phyloP scores from a whole-genome alignment of 306 rosid species.

The Vachellia pachyceras region DNA sequence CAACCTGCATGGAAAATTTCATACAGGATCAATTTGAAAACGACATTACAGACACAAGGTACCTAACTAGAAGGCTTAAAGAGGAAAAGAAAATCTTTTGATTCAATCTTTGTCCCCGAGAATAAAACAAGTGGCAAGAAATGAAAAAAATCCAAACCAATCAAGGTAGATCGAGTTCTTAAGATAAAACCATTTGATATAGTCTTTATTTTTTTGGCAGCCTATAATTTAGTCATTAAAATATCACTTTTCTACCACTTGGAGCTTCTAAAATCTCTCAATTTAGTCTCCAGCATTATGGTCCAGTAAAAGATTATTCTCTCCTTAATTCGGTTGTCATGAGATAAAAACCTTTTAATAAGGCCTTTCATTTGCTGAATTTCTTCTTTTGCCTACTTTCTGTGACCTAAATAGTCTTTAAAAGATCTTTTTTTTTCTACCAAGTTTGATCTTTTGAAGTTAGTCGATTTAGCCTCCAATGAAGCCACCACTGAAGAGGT shows the following conservation, averaged over 20 bases:
- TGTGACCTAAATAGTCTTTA: background rate
- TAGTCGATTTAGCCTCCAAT: background rate
- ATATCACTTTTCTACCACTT: background rate
- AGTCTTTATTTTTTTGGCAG: background rate
- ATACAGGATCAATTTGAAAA: background rate
- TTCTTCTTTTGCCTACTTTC: background rate
- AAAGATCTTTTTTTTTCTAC: background rate
- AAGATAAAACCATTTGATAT: background rate
- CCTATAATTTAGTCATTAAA: background rate
- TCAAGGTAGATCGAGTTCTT: background rate
- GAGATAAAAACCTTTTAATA: background rate
- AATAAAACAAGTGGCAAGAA: background rate
- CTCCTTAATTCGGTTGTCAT: background rate
- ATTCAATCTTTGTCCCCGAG: background rate
- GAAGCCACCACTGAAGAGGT: background rate
- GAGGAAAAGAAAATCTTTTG: background rate
- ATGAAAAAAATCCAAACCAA: background rate
- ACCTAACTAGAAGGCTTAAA: background rate
- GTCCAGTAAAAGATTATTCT: background rate
- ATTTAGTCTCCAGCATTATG: background rate
- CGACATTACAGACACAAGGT: background rate
- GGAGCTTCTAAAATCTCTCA: background rate
- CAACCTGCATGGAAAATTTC: slow-evolving; percentile 63
- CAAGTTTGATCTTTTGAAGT: background rate
- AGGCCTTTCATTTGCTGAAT: background rate